Evolutionary conservation across 176 grass and related monocot species (phyloP), one percentile per base, ranked within the genome.

Genomic region (Oryza glumipatula): DNA sequence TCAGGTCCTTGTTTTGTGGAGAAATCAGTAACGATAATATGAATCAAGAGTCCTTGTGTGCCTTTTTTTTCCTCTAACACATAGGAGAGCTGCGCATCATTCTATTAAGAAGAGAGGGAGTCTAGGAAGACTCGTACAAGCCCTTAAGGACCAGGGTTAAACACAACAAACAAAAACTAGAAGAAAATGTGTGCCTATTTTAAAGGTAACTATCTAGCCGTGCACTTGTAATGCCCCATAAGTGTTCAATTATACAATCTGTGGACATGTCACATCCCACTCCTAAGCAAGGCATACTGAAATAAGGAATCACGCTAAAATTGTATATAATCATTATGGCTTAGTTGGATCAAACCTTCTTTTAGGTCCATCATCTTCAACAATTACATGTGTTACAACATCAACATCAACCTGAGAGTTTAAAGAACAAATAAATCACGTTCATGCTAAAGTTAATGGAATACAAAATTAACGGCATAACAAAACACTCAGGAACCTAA

Each of bases 301-400:
- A 17, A 90, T 64, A 63, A 83, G 35, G 72, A 22, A 90, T 64
- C 69, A 76, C 43, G 41, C 68, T 54, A 65, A 84, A 72, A 77
- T 68, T 65, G 24, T 41, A 70, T 68, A 67, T n/a, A 32, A 67
- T 80, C 51, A 87, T 35, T 76, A 83, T 61, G n/a, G 82, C 3
- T 11, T 44, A 73, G 63, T 32, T 67, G 81, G 6, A 86, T 65
- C 66, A 86, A 80, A 95, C 96, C 96, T 98, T 92, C 88, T 88
- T 71, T 98, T 98, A 45, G 96, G 96, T 48, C 96, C 96, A 71
- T 95, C 96, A 83, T 93, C 85, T 94, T 98, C 67, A 73, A 98
- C 84, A 94, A 87, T 70, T 65, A 98, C 52, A 74, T 90, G 91
- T 56, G 96, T 98, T 79, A 91, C 89, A 85, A 98, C 81, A 24